Evolutionary conservation across 2,329 filamentous ascomycete genomes (phyloP).

Genomic region (Curvularia lunata): DNA sequence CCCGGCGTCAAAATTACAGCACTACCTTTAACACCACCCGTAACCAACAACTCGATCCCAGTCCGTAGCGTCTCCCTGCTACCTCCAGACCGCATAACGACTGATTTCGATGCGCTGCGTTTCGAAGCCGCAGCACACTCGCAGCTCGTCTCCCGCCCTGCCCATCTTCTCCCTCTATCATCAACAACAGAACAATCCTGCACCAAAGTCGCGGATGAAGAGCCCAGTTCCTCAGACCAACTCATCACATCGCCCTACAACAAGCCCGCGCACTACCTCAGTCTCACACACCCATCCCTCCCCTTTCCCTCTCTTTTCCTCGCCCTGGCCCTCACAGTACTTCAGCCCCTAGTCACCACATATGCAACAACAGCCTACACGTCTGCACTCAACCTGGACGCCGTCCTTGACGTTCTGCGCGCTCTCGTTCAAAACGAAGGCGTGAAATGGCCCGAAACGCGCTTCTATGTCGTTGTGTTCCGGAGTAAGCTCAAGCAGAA

Average conservation of each 20-base stretch:
- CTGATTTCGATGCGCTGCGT: conserved; percentile 42
- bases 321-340: conserved; percentile 70
- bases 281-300: conserved; percentile 73
- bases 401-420: conserved; percentile 66
- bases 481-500: conserved; percentile 72
- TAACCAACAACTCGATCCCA: neutral
- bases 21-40: neutral
- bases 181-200: neutral
- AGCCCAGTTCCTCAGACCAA: conserved; percentile 23
- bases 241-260: conserved; percentile 80
- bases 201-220: neutral
- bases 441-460: conserved; percentile 63
- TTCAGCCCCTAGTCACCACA: conserved; percentile 68
- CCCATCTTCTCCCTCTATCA: conserved; percentile 18
- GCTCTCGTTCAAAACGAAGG: conserved; percentile 57
- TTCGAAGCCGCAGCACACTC: conserved; percentile 43
- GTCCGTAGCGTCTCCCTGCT: conserved; percentile 21
- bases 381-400: conserved; percentile 77
- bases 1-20: neutral
- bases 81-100: conserved; percentile 33
- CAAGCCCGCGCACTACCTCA: conserved; percentile 74
- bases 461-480: conserved; percentile 87
- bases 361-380: conserved; percentile 79
- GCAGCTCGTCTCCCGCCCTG: conserved; percentile 27
- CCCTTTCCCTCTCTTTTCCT: conserved; percentile 71